A percentile compares a stretch with the other conserved stretches of the same genome.
phyloP scores from a whole-genome alignment of 345 rosid genomes.

The Trapa incisa region DNA sequence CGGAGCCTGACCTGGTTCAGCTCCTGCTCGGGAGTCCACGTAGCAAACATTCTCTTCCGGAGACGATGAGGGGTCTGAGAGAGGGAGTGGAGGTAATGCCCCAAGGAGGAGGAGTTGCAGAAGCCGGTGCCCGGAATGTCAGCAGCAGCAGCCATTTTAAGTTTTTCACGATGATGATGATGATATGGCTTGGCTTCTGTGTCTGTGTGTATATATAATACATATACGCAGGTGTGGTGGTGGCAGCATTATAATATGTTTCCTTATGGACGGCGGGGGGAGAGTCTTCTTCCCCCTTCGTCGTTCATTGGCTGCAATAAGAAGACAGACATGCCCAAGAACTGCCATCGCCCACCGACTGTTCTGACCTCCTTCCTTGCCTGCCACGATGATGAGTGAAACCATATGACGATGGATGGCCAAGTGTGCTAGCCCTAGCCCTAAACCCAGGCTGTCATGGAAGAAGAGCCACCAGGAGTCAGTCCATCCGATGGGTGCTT shows the following conservation, averaged over 20 bases:
- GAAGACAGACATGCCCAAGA: not conserved
- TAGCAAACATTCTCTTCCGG: conserved; percentile 74
- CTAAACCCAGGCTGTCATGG: not conserved
- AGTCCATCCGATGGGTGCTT: not conserved
- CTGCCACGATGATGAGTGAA: too few relatives aligned
- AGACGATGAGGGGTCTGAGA: conserved; percentile 77
- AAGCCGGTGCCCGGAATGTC: conserved; percentile 18
- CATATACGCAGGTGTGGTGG: not conserved
- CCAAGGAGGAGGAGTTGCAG: conserved; percentile 16
- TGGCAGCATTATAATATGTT: not conserved
- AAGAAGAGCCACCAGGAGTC: not conserved
- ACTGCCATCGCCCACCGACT: too few relatives aligned
- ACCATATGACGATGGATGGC: too few relatives aligned
- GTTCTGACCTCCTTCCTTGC: too few relatives aligned
- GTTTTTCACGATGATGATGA: not conserved
- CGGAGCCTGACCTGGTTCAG: conserved; percentile 73
- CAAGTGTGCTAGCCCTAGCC: not conserved
- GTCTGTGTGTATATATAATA: not conserved
- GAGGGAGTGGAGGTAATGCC: conserved; percentile 48
- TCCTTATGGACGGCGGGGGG: not conserved
- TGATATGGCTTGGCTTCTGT: not conserved
- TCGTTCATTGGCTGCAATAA: not conserved
- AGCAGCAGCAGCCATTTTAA: conserved; percentile 14
- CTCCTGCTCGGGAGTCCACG: conserved; percentile 88
- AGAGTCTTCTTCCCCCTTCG: not conserved